These are phyloP conservation scores for Umbelopsis sp. DNA, from an alignment of 192 early-diverging fungal genomes.

Conservation along the genomic window DNA sequence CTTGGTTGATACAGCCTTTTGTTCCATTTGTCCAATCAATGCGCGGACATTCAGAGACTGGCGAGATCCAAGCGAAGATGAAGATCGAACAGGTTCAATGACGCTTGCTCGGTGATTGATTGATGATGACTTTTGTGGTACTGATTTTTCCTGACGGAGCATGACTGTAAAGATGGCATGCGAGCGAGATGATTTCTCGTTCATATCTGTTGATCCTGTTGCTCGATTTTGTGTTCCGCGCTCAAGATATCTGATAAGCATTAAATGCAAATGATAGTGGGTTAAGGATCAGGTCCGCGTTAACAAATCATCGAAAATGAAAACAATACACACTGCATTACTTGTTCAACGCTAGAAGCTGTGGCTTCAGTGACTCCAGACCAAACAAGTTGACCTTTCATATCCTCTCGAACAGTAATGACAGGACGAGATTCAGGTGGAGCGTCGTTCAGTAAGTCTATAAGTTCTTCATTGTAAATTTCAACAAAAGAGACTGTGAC, in stretches of 20 bases:
- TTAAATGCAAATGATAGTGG: not conserved
- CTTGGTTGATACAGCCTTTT: slow-evolving; percentile 12
- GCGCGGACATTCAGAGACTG: slow-evolving; percentile 31
- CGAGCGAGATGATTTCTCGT: slow-evolving; percentile 89
- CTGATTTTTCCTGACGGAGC: slow-evolving; percentile 74
- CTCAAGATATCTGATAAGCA: slow-evolving; percentile 49
- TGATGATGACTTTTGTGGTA: slow-evolving; percentile 22
- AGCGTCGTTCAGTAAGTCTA: slow-evolving; percentile 83
- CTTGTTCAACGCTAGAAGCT: slow-evolving; percentile 68
- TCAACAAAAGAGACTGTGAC: slow-evolving; percentile 90
- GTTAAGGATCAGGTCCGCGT: too few species aligned
- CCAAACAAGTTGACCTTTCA: slow-evolving; percentile 83
- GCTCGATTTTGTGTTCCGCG: slow-evolving; percentile 77
- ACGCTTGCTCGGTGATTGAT: not conserved
- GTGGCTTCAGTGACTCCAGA: slow-evolving; percentile 78
- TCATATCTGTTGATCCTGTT: slow-evolving; percentile 97
- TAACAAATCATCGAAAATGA: not conserved
- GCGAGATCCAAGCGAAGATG: not conserved
- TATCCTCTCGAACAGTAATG: slow-evolving; percentile 81
- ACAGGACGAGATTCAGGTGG: slow-evolving; percentile 56
- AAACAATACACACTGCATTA: slow-evolving; percentile 57
- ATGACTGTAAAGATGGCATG: slow-evolving; percentile 97
- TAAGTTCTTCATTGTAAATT: slow-evolving; percentile 96
- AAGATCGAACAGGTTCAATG: not conserved
- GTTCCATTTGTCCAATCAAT: slow-evolving; percentile 35